Conservation (phyloP, 2,329 filamentous ascomycete species). For the Cercospora zeae-maydis region DNA sequence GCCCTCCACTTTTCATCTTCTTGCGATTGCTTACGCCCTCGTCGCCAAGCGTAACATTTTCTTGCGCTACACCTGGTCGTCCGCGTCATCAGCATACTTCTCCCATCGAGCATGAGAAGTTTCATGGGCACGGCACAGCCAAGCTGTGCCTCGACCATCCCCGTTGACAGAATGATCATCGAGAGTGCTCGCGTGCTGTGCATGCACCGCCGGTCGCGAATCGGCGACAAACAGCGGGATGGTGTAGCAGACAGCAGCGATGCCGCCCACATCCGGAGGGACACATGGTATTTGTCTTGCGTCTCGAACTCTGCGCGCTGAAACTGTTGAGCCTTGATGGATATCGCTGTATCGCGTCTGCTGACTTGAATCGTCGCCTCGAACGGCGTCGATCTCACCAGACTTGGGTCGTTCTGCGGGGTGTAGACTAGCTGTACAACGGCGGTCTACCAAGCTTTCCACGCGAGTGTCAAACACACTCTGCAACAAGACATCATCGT, state of each 20-base stretch:
- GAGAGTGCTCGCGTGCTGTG: not conserved
- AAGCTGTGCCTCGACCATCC: not conserved
- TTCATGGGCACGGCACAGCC: not conserved
- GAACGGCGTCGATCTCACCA: not conserved
- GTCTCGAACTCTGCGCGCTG: not conserved
- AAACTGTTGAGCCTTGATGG: not conserved
- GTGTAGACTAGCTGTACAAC: not conserved
- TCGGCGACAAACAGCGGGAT: not conserved
- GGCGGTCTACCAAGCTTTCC: not conserved
- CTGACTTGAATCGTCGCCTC: not conserved
- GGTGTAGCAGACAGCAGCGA: not conserved
- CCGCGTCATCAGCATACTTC: conserved; percentile 5
- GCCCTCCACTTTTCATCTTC: not conserved
- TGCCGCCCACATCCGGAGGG: not conserved
- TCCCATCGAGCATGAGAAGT: not conserved
- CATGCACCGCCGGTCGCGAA: not conserved
- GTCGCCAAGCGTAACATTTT: not conserved
- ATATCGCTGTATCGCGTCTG: not conserved
- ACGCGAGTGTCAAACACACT: not conserved
- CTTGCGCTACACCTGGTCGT: conserved; percentile 2
- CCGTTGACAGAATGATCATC: not conserved
- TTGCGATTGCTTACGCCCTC: not conserved
- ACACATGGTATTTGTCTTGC: not conserved
- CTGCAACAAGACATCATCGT: conserved; percentile 1
- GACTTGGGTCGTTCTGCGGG: not conserved